phyloP scores from a whole-genome alignment of 352 stramenopile species.

The Phytophthora chlamydospora region DNA sequence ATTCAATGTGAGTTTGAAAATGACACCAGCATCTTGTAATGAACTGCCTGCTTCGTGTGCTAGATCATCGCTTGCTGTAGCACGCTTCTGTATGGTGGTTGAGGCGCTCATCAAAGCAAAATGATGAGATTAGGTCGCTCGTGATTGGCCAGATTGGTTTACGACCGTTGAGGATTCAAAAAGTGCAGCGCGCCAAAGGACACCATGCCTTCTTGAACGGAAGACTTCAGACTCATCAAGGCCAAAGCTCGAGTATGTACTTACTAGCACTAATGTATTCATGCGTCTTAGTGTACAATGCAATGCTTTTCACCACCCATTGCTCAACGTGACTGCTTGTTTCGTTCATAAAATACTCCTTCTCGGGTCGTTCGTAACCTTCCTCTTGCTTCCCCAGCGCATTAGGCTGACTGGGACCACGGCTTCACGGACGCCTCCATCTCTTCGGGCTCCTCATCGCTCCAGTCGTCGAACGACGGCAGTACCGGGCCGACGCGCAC shows the following conservation, averaged over 20 bases:
- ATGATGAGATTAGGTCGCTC: conserved; percentile 21
- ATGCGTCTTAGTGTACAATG: conserved; percentile 16
- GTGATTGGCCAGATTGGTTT: conserved; percentile 2
- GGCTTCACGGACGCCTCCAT: conserved; percentile 10
- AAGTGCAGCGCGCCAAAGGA: conserved; percentile 10
- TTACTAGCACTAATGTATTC: too few species aligned
- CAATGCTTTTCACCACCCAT: background rate
- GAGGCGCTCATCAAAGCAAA: too few species aligned
- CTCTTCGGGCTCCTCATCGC: conserved; percentile 14
- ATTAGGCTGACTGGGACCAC: conserved; percentile 32
- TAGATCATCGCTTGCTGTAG: background rate
- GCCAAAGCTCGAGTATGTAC: too few species aligned
- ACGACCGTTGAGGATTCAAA: conserved; percentile 26
- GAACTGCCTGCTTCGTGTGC: too few species aligned
- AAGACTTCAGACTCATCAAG: too few species aligned
- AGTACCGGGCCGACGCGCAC: conserved; percentile 28
- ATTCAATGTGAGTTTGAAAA: conserved; percentile 1
- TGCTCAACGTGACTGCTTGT: background rate
- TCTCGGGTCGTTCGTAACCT: background rate
- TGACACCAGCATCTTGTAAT: background rate
- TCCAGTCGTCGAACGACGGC: conserved; percentile 32
- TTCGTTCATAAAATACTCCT: conserved; percentile 36
- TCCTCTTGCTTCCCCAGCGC: background rate
- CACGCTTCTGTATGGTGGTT: too few species aligned
- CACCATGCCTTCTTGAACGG: too few species aligned